Evolutionary conservation across 2,329 filamentous ascomycete genomes (phyloP).

Genomic region (Fusarium sulawesiense): DNA sequence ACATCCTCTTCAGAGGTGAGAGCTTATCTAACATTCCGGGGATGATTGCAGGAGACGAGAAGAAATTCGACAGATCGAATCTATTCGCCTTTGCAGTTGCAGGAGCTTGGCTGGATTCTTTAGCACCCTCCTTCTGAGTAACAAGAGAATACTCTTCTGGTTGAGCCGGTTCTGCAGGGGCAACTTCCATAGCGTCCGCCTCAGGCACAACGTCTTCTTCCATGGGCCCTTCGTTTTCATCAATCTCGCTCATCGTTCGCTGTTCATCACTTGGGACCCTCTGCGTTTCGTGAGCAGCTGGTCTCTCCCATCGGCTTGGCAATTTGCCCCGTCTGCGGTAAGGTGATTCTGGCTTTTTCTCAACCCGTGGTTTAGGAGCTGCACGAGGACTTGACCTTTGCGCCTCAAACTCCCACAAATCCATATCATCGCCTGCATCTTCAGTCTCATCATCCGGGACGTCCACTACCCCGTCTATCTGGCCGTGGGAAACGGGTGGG

Average conservation of each 20-base stretch:
- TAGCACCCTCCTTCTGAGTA: constrained; percentile 43
- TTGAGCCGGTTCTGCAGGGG: constrained; percentile 36
- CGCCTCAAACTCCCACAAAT: constrained; percentile 70
- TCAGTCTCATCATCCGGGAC: constrained; percentile 36
- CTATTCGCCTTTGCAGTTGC: constrained; percentile 48
- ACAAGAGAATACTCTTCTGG: constrained; percentile 61
- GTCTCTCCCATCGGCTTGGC: constrained; percentile 56
- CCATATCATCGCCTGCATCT: constrained; percentile 56
- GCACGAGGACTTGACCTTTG: constrained; percentile 57
- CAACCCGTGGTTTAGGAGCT: constrained; percentile 47
- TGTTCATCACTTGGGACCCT: background rate
- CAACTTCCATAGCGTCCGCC: constrained; percentile 24
- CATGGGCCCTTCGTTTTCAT: background rate
- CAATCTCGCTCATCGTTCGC: background rate
- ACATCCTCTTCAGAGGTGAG: constrained; percentile 42
- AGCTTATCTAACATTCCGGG: constrained; percentile 51
- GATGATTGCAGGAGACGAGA: constrained; percentile 65
- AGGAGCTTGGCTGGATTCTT: constrained; percentile 29
- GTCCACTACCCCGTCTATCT: constrained; percentile 29
- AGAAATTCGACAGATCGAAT: constrained; percentile 66
- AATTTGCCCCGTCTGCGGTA: constrained; percentile 42
- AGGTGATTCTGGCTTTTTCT: constrained; percentile 38
- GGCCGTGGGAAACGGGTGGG: constrained; percentile 9
- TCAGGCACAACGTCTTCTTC: constrained; percentile 17
- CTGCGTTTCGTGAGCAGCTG: constrained; percentile 38